Evolutionary conservation across 345 rosid genomes (phyloP).

Genomic region (Physaria fendleri): DNA sequence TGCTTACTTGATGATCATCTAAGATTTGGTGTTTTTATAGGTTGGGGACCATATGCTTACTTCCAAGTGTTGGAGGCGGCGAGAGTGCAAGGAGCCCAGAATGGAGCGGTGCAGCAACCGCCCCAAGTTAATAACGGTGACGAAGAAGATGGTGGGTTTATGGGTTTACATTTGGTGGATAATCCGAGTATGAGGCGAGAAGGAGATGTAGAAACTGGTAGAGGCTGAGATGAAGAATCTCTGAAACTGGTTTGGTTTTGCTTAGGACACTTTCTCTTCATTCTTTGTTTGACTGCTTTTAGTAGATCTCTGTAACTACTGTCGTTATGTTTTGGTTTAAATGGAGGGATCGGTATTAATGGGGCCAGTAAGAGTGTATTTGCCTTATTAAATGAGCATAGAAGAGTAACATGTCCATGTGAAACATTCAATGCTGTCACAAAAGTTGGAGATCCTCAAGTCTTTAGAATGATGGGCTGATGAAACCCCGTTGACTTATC

Average conservation of each 20-base stretch:
- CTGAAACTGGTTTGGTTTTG: constrained; percentile 6
- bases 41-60: constrained; percentile 73
- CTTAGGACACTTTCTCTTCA: constrained; percentile 10
- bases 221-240: constrained; percentile 20
- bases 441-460: too few species aligned
- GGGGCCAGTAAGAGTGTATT: too few species aligned
- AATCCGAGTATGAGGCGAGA: constrained; percentile 27
- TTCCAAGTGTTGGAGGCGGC: constrained; percentile 48
- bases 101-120: constrained; percentile 5
- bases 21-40: constrained; percentile 23
- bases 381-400: too few species aligned
- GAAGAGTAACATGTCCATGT: too few species aligned
- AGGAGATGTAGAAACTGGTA: constrained; percentile 41
- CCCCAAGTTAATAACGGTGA: constrained; percentile 23
- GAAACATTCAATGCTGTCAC: too few species aligned
- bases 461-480: too few species aligned
- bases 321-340: too few species aligned
- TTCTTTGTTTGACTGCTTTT: not conserved
- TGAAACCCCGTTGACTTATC: too few species aligned
- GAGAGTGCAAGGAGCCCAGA: constrained; percentile 15
- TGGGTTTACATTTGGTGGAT: constrained; percentile 38
- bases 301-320: not conserved
- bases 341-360: too few species aligned
- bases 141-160: constrained; percentile 29
- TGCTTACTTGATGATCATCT: not conserved